Evolutionary conservation across 345 rosid genomes (phyloP), one percentile per base, ranked within the genome.

Genomic region (Brassica nigra): DNA sequence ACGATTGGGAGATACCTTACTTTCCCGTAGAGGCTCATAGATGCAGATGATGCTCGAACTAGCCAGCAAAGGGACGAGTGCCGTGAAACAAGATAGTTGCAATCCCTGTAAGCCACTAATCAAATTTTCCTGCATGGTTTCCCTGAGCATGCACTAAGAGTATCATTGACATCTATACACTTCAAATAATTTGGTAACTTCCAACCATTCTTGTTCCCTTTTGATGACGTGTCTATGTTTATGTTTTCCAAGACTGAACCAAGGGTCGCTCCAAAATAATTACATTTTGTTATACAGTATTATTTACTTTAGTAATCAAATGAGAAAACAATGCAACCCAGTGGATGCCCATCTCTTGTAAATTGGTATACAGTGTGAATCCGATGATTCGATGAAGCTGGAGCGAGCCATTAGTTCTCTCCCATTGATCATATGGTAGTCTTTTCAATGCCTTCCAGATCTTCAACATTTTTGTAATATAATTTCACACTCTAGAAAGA

Each of bases 401-500:
- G 5, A 69, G 79, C 16, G 20, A 80, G 72, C 37, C 62, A 47
- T 12, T 64, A 63, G 68, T 4, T 33, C 72, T 31, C 30, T 74
- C 63, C 31, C 72, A 57, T 15, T 31, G 57, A 65, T 64, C 37
- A 8, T 9, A 33, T 10, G 4, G 14, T 65, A 44, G 30, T 62
- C 61, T 14, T 59, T 44, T 66, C 77, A 58, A 44, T n/a, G 27
- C 29, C 65, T 31, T 81, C 31, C 14, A 9, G 73, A 57, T 76
- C 76, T 71, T 81, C 74, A 15, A 67, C 74, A 54, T 62, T 75
- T 80, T 68, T 85, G 84, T 89, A 90, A 76, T 85, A 85, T 31
- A 88, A 85, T 76, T 86, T 87, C 81, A 92, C 94, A 67, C 82
- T 87, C 97, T 94, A 93, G 62, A 78, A 66, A 80, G 33, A 62